These are phyloP conservation scores for Dicorynia guianensis DNA, from an alignment of 306 rosid species.

Conservation along the genomic window DNA sequence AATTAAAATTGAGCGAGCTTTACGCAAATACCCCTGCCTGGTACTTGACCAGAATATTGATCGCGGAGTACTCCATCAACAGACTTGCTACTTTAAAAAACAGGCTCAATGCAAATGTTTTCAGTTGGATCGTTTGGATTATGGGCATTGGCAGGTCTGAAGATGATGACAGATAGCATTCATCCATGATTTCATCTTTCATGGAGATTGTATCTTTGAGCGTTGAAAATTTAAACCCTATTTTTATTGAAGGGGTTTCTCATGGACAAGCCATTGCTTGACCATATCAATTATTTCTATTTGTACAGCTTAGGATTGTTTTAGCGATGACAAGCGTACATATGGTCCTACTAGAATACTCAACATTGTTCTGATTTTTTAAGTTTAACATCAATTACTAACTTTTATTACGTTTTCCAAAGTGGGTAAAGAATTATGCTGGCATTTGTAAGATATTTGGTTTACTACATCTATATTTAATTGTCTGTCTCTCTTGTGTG, in stretches of 20 bases:
- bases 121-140: constrained; percentile 42
- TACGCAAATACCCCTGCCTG: constrained; percentile 31
- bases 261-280: constrained; percentile 55
- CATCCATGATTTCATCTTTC: constrained; percentile 54
- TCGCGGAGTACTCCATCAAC: constrained; percentile 18
- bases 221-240: constrained; percentile 57
- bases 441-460: constrained; percentile 37
- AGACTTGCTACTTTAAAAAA: constrained; percentile 28
- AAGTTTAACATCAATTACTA: constrained; percentile 47
- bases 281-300: constrained; percentile 56
- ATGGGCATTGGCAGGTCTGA: constrained; percentile 45
- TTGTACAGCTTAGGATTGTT: constrained; percentile 86
- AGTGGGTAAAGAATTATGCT: constrained; percentile 42
- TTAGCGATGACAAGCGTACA: constrained; percentile 70
- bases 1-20: constrained; percentile 38
- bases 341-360: constrained; percentile 45
- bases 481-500: constrained; percentile 17
- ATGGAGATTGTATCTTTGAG: constrained; percentile 48
- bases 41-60: constrained; percentile 36
- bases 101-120: constrained; percentile 9
- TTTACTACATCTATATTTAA: constrained; percentile 9
- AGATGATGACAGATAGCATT: constrained; percentile 48
- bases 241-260: constrained; percentile 65
- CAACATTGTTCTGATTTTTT: constrained; percentile 40
- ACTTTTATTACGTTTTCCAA: constrained; percentile 45